phyloP scores from a whole-genome alignment of 768 basidiomycete species.

The Hypsizygus marmoreus region DNA sequence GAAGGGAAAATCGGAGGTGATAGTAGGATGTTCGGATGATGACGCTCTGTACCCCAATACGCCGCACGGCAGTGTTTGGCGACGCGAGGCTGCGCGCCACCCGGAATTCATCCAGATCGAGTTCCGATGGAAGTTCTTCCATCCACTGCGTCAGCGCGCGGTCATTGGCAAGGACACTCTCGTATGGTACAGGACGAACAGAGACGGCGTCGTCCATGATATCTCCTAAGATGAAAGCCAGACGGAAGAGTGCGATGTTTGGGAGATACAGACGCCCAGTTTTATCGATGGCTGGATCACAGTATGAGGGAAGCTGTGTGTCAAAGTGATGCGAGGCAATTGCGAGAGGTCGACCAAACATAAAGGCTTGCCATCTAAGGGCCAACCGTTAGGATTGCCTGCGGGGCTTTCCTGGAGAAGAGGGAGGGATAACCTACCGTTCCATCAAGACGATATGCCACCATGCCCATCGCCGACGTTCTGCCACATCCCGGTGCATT shows the following conservation, averaged over 20 bases:
- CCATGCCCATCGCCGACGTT: slow-evolving; percentile 86
- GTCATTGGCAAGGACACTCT: slow-evolving; percentile 73
- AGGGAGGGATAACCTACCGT: slow-evolving; percentile 45
- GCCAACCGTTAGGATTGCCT: slow-evolving; percentile 11
- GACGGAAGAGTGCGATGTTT: slow-evolving; percentile 71
- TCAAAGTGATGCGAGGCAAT: slow-evolving; percentile 85
- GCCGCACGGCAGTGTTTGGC: slow-evolving; percentile 54
- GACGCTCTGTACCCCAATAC: slow-evolving; percentile 79
- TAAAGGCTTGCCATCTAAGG: slow-evolving; percentile 82
- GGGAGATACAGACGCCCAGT: slow-evolving; percentile 69
- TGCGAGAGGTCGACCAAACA: slow-evolving; percentile 77
- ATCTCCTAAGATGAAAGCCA: slow-evolving; percentile 80
- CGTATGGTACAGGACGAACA: slow-evolving; percentile 76
- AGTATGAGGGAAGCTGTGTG: slow-evolving; percentile 72
- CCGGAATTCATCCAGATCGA: slow-evolving; percentile 75
- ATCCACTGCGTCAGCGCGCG: slow-evolving; percentile 72
- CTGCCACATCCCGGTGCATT: slow-evolving; percentile 68
- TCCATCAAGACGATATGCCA: slow-evolving; percentile 86
- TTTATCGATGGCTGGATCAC: slow-evolving; percentile 63
- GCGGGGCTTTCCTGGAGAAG: slow-evolving; percentile 9
- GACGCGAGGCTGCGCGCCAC: slow-evolving; percentile 75
- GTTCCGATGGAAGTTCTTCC: slow-evolving; percentile 72
- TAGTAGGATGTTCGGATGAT: slow-evolving; percentile 77
- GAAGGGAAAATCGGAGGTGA: slow-evolving; percentile 84
- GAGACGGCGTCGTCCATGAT: slow-evolving; percentile 86